Conservation (phyloP, 768 basidiomycete genomes). For the Filobasidium wieringae region DNA sequence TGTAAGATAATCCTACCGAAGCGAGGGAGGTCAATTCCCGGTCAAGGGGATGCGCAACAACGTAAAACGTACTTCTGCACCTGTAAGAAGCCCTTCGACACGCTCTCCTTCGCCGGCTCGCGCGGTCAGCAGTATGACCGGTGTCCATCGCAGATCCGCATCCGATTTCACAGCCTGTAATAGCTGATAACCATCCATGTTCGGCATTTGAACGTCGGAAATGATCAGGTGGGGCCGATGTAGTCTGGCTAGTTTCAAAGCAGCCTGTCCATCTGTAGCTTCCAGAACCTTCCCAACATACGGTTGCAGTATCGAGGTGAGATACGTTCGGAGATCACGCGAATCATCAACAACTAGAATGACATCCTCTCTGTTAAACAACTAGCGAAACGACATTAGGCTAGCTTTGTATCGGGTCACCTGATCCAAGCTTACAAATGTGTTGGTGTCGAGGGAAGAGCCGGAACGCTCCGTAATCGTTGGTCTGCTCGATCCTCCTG, state of each 20-base stretch:
- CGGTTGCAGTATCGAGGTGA: conserved; percentile 35
- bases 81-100: conserved; percentile 39
- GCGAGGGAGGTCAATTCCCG: neutral
- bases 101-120: conserved; percentile 32
- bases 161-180: conserved; percentile 3
- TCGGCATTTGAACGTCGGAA: conserved; percentile 40
- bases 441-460: conserved; percentile 5
- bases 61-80: conserved; percentile 35
- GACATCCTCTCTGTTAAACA: conserved; percentile 37
- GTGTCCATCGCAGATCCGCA: conserved; percentile 6
- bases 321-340: conserved; percentile 35
- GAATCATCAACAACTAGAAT: conserved; percentile 39
- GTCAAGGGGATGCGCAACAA: neutral
- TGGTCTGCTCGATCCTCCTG: neutral
- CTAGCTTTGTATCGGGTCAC: conserved; percentile 25
- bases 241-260: conserved; percentile 20
- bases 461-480: conserved; percentile 6
- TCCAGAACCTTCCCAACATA: conserved; percentile 38
- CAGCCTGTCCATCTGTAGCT: conserved; percentile 36
- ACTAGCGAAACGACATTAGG: conserved; percentile 23
- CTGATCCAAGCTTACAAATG: neutral
- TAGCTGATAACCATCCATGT: conserved; percentile 29
- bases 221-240: conserved; percentile 35
- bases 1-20: conserved; percentile 30
- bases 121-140: conserved; percentile 20